Conservation (phyloP, 2,329 filamentous ascomycete species). For the Xylaria sp. region DNA sequence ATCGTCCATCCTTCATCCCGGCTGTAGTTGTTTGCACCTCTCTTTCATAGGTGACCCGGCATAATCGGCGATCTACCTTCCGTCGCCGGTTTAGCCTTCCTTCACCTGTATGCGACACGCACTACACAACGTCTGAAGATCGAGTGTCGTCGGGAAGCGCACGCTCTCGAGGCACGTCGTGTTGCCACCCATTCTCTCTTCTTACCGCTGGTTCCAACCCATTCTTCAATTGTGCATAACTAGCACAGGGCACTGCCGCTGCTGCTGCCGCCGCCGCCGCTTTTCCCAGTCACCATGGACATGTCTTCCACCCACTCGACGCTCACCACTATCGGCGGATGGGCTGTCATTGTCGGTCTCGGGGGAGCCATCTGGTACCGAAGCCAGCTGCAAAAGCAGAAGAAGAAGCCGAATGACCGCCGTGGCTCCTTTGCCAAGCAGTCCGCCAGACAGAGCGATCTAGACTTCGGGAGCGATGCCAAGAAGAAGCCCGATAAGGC, state of each 20-base stretch:
- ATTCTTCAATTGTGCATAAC: slow-evolving; percentile 4
- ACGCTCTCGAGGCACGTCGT: slow-evolving; percentile 14
- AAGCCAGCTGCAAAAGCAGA: slow-evolving; percentile 21
- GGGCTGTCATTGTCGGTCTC: slow-evolving; percentile 37
- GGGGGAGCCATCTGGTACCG: slow-evolving; percentile 32
- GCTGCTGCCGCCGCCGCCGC: slow-evolving; percentile 1
- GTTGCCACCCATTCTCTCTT: slow-evolving; percentile 19
- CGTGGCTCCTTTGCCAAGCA: slow-evolving; percentile 27
- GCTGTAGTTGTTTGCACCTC: slow-evolving; percentile 5
- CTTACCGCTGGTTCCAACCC: slow-evolving; percentile 5
- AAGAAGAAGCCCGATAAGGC: slow-evolving; percentile 44
- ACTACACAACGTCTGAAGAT: slow-evolving; percentile 11
- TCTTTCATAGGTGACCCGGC: slow-evolving; percentile 16
- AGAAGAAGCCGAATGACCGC: slow-evolving; percentile 9
- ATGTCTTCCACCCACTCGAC: slow-evolving; percentile 29
- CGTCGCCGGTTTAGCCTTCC: slow-evolving; percentile 22
- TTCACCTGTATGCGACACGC: slow-evolving; percentile 14
- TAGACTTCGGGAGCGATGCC: slow-evolving; percentile 36
- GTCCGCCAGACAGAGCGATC: slow-evolving; percentile 26
- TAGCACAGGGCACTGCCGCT: slow-evolving; percentile 3
- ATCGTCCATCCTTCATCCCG: slow-evolving; percentile 6
- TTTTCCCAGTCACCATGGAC: slow-evolving; percentile 31
- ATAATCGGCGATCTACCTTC: slow-evolving; percentile 25
- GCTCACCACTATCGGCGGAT: slow-evolving; percentile 42
- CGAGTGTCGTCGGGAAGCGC: slow-evolving; percentile 8